Conservation (phyloP, 1,284 basidiomycete genomes). For the Vanrija humicola region DNA sequence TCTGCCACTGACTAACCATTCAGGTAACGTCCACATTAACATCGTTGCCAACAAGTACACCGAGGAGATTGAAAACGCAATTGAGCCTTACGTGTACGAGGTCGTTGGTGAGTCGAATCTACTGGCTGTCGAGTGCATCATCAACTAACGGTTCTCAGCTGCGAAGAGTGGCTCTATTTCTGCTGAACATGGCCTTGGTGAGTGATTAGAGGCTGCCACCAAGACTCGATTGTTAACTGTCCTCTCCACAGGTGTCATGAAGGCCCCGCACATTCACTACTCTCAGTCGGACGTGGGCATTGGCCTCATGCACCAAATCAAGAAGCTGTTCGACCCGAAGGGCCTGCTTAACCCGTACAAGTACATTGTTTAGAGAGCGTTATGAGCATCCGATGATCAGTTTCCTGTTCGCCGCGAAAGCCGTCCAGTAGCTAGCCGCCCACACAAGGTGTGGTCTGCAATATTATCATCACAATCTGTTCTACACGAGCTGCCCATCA, state of each 20-base stretch:
- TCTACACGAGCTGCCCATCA: no score
- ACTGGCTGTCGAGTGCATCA: not conserved
- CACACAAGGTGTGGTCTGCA: no score
- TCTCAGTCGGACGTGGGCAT: conserved; percentile 77
- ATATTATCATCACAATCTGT: no score
- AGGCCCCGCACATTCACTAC: conserved; percentile 85
- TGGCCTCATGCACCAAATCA: conserved; percentile 85
- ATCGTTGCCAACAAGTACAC: conserved; percentile 81
- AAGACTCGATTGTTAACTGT: not conserved
- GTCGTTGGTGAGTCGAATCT: conserved; percentile 56
- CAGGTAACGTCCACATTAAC: conserved; percentile 93
- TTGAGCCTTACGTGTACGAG: conserved; percentile 96
- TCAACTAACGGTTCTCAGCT: conserved; percentile 20
- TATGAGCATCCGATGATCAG: no score
- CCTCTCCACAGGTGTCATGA: conserved; percentile 64
- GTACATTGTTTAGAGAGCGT: conserved; percentile 23
- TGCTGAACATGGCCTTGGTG: conserved; percentile 84
- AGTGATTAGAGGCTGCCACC: not conserved
- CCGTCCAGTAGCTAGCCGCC: no score
- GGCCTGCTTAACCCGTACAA: conserved; percentile 69
- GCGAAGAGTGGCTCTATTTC: conserved; percentile 79
- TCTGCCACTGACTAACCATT: not conserved
- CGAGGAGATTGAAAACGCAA: conserved; percentile 73
- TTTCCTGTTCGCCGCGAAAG: no score
- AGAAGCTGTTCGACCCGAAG: conserved; percentile 83